Evolutionary conservation across 257 asterid genomes (phyloP).

Genomic region (Nicotiana obtusifolia): DNA sequence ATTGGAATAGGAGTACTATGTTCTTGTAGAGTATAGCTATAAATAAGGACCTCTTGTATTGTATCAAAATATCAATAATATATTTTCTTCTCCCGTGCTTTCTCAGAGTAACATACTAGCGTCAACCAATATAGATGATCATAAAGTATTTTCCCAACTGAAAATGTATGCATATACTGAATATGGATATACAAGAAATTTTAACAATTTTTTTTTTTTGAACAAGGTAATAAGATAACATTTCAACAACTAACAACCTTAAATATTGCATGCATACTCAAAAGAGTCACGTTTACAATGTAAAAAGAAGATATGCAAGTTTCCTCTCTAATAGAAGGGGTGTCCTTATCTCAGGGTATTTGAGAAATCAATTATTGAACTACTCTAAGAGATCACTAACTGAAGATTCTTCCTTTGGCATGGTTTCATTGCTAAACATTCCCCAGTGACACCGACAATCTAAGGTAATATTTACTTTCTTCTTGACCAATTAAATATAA

Average conservation of each 20-base stretch:
- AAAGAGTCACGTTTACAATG: not conserved
- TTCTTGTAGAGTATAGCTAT: too few relatives aligned
- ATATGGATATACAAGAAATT: too few relatives aligned
- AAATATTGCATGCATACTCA: not conserved
- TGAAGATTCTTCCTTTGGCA: not conserved
- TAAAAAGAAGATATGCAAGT: not conserved
- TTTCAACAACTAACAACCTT: not conserved
- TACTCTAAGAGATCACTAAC: not conserved
- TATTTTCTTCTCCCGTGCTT: too few relatives aligned
- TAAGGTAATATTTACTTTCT: not conserved
- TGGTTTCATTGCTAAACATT: not conserved
- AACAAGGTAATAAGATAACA: too few relatives aligned
- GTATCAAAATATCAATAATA: too few relatives aligned
- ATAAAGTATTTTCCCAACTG: not conserved
- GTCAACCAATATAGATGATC: not conserved
- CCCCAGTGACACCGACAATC: not conserved
- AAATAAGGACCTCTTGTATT: too few relatives aligned
- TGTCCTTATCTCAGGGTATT: not conserved
- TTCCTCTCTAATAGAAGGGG: not conserved
- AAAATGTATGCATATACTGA: not conserved
- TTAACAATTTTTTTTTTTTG: too few relatives aligned
- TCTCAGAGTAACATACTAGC: not conserved
- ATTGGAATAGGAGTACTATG: too few relatives aligned
- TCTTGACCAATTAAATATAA: not conserved
- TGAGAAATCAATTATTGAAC: not conserved